Conservation (phyloP, 2,329 filamentous ascomycete genomes). For the Beauveria rudraprayagi region DNA sequence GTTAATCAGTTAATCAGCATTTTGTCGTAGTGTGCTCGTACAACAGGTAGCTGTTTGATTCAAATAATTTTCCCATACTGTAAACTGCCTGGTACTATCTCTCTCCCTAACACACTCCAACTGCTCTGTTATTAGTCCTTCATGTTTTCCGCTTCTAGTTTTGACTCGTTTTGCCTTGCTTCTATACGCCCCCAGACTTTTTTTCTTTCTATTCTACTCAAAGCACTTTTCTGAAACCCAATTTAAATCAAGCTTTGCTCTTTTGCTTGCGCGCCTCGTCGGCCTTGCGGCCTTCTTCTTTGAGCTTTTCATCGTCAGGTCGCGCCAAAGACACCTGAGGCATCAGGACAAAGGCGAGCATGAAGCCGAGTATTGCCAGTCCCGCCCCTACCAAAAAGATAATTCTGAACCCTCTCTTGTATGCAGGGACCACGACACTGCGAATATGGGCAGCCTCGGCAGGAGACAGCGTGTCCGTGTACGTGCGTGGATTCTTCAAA, state of each 20-base stretch:
- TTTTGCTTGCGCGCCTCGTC: slow-evolving; percentile 7
- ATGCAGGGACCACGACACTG: slow-evolving; percentile 27
- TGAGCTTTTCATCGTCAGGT: slow-evolving; percentile 29
- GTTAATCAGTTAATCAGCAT: too few species aligned
- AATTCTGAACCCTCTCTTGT: slow-evolving; percentile 27
- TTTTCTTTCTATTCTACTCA: neutral
- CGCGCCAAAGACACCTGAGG: slow-evolving; percentile 30
- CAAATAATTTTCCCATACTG: too few species aligned
- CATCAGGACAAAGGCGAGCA: slow-evolving; percentile 31
- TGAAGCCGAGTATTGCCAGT: slow-evolving; percentile 27
- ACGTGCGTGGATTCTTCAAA: slow-evolving; percentile 26
- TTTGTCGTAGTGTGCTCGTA: too few species aligned
- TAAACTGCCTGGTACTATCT: too few species aligned
- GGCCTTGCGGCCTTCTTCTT: slow-evolving; percentile 24
- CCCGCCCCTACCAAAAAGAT: slow-evolving; percentile 31
- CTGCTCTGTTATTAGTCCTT: too few species aligned
- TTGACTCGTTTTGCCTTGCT: neutral
- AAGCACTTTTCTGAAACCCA: neutral
- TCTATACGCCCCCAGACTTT: neutral
- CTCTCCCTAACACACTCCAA: too few species aligned
- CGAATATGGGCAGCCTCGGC: slow-evolving; percentile 24
- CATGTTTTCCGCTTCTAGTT: neutral
- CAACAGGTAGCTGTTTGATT: too few species aligned
- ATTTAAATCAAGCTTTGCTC: neutral
- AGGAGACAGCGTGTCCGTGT: slow-evolving; percentile 20